Evolutionary conservation across 2,329 filamentous ascomycete genomes (phyloP), one percentile per base, ranked within the genome.

Genomic region (Cryphonectria japonica): DNA sequence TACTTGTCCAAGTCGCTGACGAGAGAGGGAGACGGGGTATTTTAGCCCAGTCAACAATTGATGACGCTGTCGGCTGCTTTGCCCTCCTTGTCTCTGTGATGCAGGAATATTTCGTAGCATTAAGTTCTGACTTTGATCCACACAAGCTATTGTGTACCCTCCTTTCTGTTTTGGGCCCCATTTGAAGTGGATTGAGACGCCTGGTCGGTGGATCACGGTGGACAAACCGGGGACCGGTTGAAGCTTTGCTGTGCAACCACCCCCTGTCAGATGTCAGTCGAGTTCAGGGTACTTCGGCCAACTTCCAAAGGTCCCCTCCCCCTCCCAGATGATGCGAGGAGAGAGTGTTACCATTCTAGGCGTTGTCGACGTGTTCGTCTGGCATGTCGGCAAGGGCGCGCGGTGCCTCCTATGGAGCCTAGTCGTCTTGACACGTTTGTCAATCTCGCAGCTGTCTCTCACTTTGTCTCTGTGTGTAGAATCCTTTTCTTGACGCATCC

Each of bases 81-180:
- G 16, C 22, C 9, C 22, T 50, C 46, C 19, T 7, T 9, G 22
- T 50, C 59, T 39, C 8, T 14, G 59, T 34, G 11, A 3, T 39
- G 34, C 59, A 39, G 34, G 7, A 61, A 34, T 39, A 11, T 37
- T 19, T 22, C 43, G 43, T 50, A 50, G 46, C 59, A 61, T 61
- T 39, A 26, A n/a, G 32, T 61, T 61, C 59, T 61, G 59, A 61
- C 59, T 22, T n/a, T n/a, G 59, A 61, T 39, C 59, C 59, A 61
- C 59, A 61, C 22, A 61, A 61, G 59, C 59, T 61, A 34, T 39
- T n/a, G 59, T 61, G 59, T 61, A 32, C 59, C 34, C 8, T 39
- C 32, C 11, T 4, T 61, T 39, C 34, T 61, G 57, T 39, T 61
- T 39, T 37, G 57, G 32, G 29, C n/a, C 57, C 57, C 57, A 57